Base-by-base conservation (phyloP, 495 filamentous ascomycete species). In the Hyaloscypha finlandica region DNA sequence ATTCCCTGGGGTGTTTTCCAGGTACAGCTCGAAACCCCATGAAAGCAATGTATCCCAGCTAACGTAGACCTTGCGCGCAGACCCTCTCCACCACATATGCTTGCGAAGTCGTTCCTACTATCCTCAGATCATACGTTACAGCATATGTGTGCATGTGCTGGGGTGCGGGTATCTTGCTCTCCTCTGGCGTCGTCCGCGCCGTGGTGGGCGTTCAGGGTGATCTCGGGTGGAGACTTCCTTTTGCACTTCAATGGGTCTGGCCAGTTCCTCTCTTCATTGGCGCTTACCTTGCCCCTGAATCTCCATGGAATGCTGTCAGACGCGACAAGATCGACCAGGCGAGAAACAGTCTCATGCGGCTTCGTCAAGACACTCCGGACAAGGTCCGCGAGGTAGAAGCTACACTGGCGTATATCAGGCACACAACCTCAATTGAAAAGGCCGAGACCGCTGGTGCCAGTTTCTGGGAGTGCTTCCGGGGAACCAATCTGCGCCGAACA, bases 1-100 rank as follows among this genome's bases (percentile, higher is more conserved):
- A 85, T 93, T 66, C 87, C 90, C 2, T 92, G 89, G 89, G 90
- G 90, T 65, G 76, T 84, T 60, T 88, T 83, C 74, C 80, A 63
- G 59, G 53, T 63, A 63, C 19, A 22, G 14, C 2, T 55, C 30
- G 35, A 45, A 56, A 11, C 6, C 51, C 16, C 0, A 35, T 20
- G 22, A 8, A 6, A 19, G 22, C 20, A 6, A 14, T 11, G 11
- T 53, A 56, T 6, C 12, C 53, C 9, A 37, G 33, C 29, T 45
- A 14, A 31, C 14, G 22, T 2, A 45, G 19, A 16, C 61, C 29
- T 48, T 25, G 37, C 25, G 11, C 22, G 25, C 14, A 83, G 64
- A 84, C 82, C 14, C 76, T 86, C 67, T 80, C 80, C 0, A 77
- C 81, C 0, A 75, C 83, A 1, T 86, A 86, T 65, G 79, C 78